phyloP scores from a whole-genome alignment of 192 early-diverging fungal species.

The Coemansia sp. region DNA sequence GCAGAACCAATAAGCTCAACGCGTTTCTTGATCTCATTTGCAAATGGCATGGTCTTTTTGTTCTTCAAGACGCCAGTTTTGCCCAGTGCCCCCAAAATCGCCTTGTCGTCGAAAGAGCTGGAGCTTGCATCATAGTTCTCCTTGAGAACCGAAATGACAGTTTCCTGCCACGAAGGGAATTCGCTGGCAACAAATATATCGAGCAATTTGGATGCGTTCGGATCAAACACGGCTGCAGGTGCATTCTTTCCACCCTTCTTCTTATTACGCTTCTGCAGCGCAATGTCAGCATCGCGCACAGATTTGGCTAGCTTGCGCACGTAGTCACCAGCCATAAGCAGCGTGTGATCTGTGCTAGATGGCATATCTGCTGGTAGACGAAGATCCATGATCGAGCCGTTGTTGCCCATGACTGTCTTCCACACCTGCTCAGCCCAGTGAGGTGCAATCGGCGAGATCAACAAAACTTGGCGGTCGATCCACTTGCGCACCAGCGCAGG shows the following conservation, averaged over 20 bases:
- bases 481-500: slow-evolving; percentile 77
- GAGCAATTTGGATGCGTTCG: slow-evolving; percentile 65
- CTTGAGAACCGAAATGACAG: slow-evolving; percentile 58
- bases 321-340: slow-evolving; percentile 79
- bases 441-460: slow-evolving; percentile 85
- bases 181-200: slow-evolving; percentile 76
- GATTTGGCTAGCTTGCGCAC: slow-evolving; percentile 70
- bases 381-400: slow-evolving; percentile 67
- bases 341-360: slow-evolving; percentile 62
- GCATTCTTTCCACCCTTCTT: slow-evolving; percentile 71
- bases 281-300: slow-evolving; percentile 77
- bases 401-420: slow-evolving; percentile 75
- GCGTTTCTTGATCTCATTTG: slow-evolving; percentile 84
- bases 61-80: slow-evolving; percentile 81
- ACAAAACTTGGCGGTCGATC: slow-evolving; percentile 80
- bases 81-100: slow-evolving; percentile 66
- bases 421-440: slow-evolving; percentile 96
- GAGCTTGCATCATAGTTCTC: slow-evolving; percentile 59
- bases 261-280: slow-evolving; percentile 63
- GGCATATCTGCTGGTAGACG: slow-evolving; percentile 62
- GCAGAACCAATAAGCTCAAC: slow-evolving; percentile 62
- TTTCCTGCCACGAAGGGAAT: slow-evolving; percentile 96
- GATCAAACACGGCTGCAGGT: slow-evolving; percentile 56
- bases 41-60: slow-evolving; percentile 97
- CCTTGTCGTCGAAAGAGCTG: slow-evolving; percentile 70